These are phyloP conservation scores for Cryptomeria japonica DNA, from an alignment of 75 land plant genomes.

Conservation along the genomic window DNA sequence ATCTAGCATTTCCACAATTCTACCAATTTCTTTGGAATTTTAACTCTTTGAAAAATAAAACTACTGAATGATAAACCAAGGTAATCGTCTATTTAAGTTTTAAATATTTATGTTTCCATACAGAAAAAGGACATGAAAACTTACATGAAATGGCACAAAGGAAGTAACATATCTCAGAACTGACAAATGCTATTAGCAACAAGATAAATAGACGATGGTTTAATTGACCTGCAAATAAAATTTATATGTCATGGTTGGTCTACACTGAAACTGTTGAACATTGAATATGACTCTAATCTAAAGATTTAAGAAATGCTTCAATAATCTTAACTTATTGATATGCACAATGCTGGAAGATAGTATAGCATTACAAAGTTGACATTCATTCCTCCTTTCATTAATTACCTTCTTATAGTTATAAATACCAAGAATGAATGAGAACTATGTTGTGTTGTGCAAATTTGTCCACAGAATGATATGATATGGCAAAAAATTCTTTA, in stretches of 20 bases:
- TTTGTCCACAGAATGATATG: neutral
- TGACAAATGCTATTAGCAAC: slow-evolving; percentile 2
- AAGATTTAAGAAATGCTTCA: neutral
- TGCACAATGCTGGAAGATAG: neutral
- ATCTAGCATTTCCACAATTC: neutral
- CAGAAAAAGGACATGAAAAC: neutral
- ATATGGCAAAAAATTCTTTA: neutral
- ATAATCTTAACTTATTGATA: neutral
- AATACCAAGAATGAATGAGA: neutral
- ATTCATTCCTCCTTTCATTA: neutral
- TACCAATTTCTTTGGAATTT: neutral
- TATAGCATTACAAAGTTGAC: neutral
- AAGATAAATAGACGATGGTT: slow-evolving; percentile 1
- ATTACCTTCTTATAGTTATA: neutral
- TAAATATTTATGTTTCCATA: neutral
- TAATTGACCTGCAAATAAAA: neutral
- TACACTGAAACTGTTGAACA: neutral
- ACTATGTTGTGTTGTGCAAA: neutral
- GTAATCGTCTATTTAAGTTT: neutral
- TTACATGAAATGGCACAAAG: neutral
- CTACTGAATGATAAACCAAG: neutral
- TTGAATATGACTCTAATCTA: neutral
- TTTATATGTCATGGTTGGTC: neutral
- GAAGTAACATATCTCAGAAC: slow-evolving; percentile 4
- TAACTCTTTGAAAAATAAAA: neutral